Evolutionary conservation across 1,284 basidiomycete species (phyloP).

Genomic region (Cutaneotrichosporon sp.): DNA sequence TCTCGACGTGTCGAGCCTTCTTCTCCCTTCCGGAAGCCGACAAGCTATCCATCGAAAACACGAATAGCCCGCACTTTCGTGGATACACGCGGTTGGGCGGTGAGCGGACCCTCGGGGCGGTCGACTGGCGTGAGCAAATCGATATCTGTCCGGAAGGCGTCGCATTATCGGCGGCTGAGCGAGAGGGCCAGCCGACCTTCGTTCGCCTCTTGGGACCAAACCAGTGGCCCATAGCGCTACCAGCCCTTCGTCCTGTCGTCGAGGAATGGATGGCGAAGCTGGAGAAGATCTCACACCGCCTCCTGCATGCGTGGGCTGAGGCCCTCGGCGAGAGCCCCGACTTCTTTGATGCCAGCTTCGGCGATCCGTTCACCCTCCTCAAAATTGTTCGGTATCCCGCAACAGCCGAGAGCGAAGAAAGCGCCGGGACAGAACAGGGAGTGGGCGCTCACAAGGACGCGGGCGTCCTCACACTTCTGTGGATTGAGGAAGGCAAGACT

Average conservation of each 20-base stretch:
- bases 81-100: slow-evolving; percentile 17
- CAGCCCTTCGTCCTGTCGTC: slow-evolving; percentile 1
- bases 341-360: slow-evolving; percentile 15
- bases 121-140: slow-evolving; percentile 19
- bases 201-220: slow-evolving; percentile 15
- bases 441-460: slow-evolving; percentile 20
- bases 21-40: slow-evolving; percentile 27
- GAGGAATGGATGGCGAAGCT: slow-evolving; percentile 10
- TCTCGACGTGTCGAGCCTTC: slow-evolving; percentile 23
- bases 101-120: slow-evolving; percentile 10
- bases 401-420: background rate
- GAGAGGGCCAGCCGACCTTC: background rate
- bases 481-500: slow-evolving; percentile 3
- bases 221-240: slow-evolving; percentile 13
- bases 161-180: background rate
- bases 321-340: slow-evolving; percentile 10
- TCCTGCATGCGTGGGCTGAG: slow-evolving; percentile 13
- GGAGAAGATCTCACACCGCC: background rate
- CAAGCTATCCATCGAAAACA: slow-evolving; percentile 33
- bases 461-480: slow-evolving; percentile 14
- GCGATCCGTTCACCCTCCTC: slow-evolving; percentile 17
- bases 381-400: slow-evolving; percentile 17
- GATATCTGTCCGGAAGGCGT: slow-evolving; percentile 14
- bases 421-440: slow-evolving; percentile 4
- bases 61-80: slow-evolving; percentile 19